A percentile compares a stretch with the other conserved stretches of the same genome.
These are phyloP conservation scores for Ophiostoma himal-ulmi DNA, from an alignment of 2,329 filamentous ascomycete genomes.

Conservation along the genomic window DNA sequence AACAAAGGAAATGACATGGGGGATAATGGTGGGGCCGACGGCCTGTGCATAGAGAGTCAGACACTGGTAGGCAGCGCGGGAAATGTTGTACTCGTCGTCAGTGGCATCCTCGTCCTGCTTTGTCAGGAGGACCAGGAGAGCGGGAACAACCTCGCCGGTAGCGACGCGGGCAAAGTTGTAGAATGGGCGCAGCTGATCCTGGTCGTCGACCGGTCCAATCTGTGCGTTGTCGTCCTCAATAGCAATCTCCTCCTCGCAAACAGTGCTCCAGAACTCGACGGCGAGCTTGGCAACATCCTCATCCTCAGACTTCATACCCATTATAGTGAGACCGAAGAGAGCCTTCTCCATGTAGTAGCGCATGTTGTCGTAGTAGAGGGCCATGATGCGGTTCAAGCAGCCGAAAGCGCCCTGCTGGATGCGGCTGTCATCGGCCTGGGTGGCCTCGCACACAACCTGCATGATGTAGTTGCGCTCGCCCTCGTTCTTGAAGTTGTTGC, in stretches of 20 bases:
- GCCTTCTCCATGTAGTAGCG: conserved; percentile 99
- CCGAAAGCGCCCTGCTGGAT: conserved; percentile 96
- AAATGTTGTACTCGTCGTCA: conserved; percentile 96
- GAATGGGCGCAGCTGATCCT: conserved; percentile 80
- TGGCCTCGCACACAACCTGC: conserved; percentile 99
- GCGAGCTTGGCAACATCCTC: conserved; percentile 97
- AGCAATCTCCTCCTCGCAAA: conserved; percentile 95
- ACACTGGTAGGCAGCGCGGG: conserved; percentile 92
- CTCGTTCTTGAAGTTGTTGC: conserved; percentile 98
- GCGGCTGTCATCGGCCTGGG: conserved; percentile 81
- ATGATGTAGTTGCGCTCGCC: conserved; percentile 99
- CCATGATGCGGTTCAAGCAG: conserved; percentile 98
- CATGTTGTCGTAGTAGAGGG: conserved; percentile 98
- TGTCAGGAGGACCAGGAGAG: conserved; percentile 79
- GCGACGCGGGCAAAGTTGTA: conserved; percentile 95
- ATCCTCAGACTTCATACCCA: conserved; percentile 97
- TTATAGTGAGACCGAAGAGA: conserved; percentile 90
- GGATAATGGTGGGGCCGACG: conserved; percentile 76
- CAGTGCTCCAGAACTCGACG: conserved; percentile 99
- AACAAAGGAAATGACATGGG: conserved; percentile 82
- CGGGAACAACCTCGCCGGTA: conserved; percentile 88
- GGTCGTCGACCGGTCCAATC: conserved; percentile 56
- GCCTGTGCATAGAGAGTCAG: conserved; percentile 92
- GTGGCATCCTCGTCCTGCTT: conserved; percentile 96
- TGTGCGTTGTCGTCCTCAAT: conserved; percentile 95